These are phyloP conservation scores for Geosmithia putterillii DNA, from an alignment of 2,329 filamentous ascomycete genomes.

Conservation along the genomic window DNA sequence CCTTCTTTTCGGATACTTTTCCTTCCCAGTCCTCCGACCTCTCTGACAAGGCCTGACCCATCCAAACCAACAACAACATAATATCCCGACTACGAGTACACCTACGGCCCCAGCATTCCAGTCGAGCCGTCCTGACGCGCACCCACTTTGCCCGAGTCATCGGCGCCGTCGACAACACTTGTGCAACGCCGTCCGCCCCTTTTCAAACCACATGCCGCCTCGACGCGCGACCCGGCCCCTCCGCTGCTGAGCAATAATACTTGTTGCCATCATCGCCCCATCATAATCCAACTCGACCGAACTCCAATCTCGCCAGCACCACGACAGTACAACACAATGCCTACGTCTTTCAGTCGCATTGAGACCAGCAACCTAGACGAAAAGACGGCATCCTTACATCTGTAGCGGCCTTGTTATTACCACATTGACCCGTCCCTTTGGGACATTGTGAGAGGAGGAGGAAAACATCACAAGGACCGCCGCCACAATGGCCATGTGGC, in stretches of 20 bases:
- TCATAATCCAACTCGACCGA: no score
- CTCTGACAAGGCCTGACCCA: not conserved
- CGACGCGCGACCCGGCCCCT: not conserved
- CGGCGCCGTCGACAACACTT: not conserved
- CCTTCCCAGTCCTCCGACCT: not conserved
- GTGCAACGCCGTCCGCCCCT: not conserved
- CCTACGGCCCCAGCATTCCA: not conserved
- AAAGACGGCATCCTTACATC: not conserved
- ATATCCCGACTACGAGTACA: not conserved
- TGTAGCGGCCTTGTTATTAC: not conserved
- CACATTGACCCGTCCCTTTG: not conserved
- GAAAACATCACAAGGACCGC: conserved; percentile 3
- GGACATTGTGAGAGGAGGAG: not conserved
- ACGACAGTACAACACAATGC: not conserved
- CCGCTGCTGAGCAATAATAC: no score
- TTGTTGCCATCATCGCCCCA: no score
- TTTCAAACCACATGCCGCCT: not conserved
- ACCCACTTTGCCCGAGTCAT: not conserved
- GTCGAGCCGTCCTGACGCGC: not conserved
- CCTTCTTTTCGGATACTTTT: not conserved
- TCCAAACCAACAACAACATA: not conserved
- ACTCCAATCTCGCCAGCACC: no score
- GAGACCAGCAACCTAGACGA: not conserved
- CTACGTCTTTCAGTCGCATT: not conserved
- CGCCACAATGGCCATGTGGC: conserved; percentile 63